phyloP scores from a whole-genome alignment of 2,329 filamentous ascomycete genomes.

The Cladophialophora bantiana region DNA sequence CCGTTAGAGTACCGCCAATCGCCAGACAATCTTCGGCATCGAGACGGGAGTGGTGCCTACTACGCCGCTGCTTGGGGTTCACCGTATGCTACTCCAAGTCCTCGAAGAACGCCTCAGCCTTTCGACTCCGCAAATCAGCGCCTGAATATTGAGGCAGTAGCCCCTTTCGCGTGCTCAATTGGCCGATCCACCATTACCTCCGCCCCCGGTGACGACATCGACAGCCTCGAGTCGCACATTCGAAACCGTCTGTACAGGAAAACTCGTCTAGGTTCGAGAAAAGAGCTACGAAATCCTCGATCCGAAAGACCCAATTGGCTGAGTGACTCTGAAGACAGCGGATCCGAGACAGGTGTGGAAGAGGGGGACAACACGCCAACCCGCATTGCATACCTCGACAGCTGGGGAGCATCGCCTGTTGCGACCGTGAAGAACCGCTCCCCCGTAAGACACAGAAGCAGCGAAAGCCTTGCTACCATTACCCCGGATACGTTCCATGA shows the following conservation, averaged over 20 bases:
- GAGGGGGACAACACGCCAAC: constrained; percentile 35
- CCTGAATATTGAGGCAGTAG: constrained; percentile 51
- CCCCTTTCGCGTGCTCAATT: constrained; percentile 37
- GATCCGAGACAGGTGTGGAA: constrained; percentile 74
- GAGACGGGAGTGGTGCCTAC: constrained; percentile 59
- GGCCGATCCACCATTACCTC: constrained; percentile 1
- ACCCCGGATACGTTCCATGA: constrained; percentile 41
- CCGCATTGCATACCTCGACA: constrained; percentile 29
- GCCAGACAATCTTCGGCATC: constrained; percentile 44
- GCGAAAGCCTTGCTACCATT: constrained; percentile 38
- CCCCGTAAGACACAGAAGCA: constrained; percentile 21
- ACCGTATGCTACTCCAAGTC: constrained; percentile 74
- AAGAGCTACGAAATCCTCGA: constrained; percentile 28
- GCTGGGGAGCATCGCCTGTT: constrained; percentile 30
- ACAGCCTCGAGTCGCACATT: not conserved
- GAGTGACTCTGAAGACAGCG: constrained; percentile 73
- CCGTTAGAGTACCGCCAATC: constrained; percentile 29
- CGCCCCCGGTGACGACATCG: constrained; percentile 7
- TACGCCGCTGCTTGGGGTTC: constrained; percentile 90
- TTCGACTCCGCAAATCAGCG: constrained; percentile 48
- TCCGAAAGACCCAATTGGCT: constrained; percentile 81
- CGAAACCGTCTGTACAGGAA: constrained; percentile 6
- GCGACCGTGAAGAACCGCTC: constrained; percentile 3
- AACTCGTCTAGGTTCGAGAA: constrained; percentile 15
- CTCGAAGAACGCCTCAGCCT: constrained; percentile 50